A percentile compares a stretch with the other conserved stretches of the same genome.
Conservation (phyloP, 148 eudicot species). For the Beta vulgaris region DNA sequence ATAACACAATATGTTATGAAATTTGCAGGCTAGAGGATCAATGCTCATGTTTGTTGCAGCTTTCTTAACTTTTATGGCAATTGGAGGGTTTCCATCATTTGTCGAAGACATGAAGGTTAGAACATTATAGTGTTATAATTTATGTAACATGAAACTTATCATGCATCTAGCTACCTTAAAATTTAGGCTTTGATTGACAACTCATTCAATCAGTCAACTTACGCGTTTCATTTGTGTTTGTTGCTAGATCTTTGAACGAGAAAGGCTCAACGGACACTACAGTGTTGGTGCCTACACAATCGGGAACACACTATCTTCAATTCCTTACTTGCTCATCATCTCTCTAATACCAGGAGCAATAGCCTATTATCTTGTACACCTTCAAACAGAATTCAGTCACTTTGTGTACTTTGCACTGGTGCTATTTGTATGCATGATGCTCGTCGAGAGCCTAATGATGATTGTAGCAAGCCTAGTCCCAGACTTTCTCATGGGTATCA, state of each 20-base stretch:
- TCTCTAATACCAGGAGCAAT: constrained; percentile 45
- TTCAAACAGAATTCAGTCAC: constrained; percentile 41
- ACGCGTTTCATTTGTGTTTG: neutral
- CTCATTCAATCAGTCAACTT: too few relatives aligned
- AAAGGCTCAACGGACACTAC: constrained; percentile 58
- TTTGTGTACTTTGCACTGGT: constrained; percentile 37
- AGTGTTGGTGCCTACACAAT: constrained; percentile 45
- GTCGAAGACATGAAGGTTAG: constrained; percentile 60
- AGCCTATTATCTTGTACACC: constrained; percentile 53
- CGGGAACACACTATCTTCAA: constrained; percentile 52
- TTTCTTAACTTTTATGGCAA: constrained; percentile 63
- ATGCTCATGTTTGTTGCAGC: constrained; percentile 48
- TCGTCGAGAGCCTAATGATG: constrained; percentile 70
- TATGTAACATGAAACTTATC: too few relatives aligned
- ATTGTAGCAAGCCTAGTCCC: constrained; percentile 54
- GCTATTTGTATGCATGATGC: constrained; percentile 35
- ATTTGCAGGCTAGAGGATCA: constrained; percentile 48
- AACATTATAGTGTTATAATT: neutral
- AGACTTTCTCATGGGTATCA: constrained; percentile 56
- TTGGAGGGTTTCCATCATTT: constrained; percentile 64
- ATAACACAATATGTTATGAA: neutral
- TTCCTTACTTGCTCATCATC: constrained; percentile 44
- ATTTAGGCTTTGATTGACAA: too few relatives aligned
- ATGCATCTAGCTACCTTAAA: too few relatives aligned
- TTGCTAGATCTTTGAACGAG: constrained; percentile 45